phyloP scores from a whole-genome alignment of 164 flowering plant genomes.

The grape (Vitis vinifera) region ASM3070453v1 NC_081810.1:6600501-6601000 shows the following conservation, averaged over 20 bases:
- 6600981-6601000: too few species aligned
- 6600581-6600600: neutral
- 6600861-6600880: constrained; percentile 9
- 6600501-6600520: neutral
- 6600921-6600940: neutral
- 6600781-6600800: constrained; percentile 29
- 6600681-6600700: constrained; percentile 49
- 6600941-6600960: neutral
- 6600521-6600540: neutral
- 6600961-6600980: too few species aligned
- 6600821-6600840: constrained; percentile 23
- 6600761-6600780: constrained; percentile 5
- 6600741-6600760: constrained; percentile 33
- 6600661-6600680: constrained; percentile 37
- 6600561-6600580: too few species aligned
- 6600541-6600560: too few species aligned
- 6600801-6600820: constrained; percentile 43
- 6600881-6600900: constrained; percentile 9
- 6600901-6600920: constrained; percentile 6
- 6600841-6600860: constrained; percentile 33
- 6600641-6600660: neutral
- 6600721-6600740: constrained; percentile 43
- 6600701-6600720: constrained; percentile 43
- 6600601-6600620: neutral
- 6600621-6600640: neutral